Conservation (phyloP, 2,329 filamentous ascomycete species). For the Colletotrichum chrysophilum region DNA sequence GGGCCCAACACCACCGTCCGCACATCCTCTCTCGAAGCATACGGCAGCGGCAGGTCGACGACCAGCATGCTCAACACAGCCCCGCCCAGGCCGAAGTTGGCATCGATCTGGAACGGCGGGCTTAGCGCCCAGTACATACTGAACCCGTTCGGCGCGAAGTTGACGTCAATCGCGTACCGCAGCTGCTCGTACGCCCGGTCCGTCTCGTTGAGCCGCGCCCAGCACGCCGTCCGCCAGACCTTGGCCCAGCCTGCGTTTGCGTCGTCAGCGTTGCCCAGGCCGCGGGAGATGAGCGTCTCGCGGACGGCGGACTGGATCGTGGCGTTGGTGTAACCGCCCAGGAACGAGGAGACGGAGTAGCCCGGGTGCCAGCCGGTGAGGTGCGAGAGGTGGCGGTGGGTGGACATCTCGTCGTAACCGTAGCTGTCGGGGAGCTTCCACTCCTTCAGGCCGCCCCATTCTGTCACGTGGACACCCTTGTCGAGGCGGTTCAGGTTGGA, state of each 20-base stretch:
- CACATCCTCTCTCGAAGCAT: conserved; percentile 18
- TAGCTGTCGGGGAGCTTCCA: conserved; percentile 38
- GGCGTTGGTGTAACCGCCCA: conserved; percentile 44
- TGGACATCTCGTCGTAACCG: conserved; percentile 28
- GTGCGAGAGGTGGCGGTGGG: conserved; percentile 54
- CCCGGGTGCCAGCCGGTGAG: conserved; percentile 63
- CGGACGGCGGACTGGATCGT: conserved; percentile 49
- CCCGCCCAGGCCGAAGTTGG: conserved; percentile 58
- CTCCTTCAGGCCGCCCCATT: conserved; percentile 37
- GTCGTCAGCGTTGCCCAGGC: conserved; percentile 49
- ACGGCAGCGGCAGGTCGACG: conserved; percentile 47
- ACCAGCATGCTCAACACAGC: conserved; percentile 57
- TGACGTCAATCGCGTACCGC: conserved; percentile 51
- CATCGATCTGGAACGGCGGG: conserved; percentile 63
- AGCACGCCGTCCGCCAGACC: conserved; percentile 62
- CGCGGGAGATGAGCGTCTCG: conserved; percentile 50
- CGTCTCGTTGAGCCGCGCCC: conserved; percentile 59
- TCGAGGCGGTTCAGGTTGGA: conserved; percentile 39
- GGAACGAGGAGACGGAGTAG: conserved; percentile 49
- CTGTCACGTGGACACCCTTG: conserved; percentile 32
- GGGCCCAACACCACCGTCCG: conserved; percentile 49
- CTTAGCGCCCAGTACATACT: conserved; percentile 53
- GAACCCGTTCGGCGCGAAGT: conserved; percentile 55
- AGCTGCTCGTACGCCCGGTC: conserved; percentile 52
- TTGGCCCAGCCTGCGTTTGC: conserved; percentile 64